Evolutionary conservation across 2,329 filamentous ascomycete genomes (phyloP).

Genomic region (Colletotrichum eremochloae): DNA sequence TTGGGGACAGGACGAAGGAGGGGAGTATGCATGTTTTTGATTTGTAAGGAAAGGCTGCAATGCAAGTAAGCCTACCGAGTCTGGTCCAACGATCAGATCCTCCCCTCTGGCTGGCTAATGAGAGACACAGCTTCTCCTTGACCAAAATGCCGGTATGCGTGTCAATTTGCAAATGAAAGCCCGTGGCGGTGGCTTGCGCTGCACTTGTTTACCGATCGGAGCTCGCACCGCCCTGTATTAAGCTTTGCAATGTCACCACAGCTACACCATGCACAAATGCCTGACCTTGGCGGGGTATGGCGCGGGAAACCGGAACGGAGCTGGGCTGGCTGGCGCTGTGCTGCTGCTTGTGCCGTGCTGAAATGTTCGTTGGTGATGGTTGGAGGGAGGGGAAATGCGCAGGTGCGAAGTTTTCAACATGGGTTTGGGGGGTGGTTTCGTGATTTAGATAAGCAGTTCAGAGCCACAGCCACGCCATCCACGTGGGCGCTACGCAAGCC

Average conservation of each 20-base stretch:
- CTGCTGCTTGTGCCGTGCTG: slow-evolving; percentile 44
- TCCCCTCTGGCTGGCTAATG: neutral
- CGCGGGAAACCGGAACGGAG: slow-evolving; percentile 16
- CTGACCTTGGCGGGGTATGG: slow-evolving; percentile 37
- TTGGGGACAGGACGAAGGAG: neutral
- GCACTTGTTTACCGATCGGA: slow-evolving; percentile 28
- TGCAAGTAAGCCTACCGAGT: slow-evolving; percentile 41
- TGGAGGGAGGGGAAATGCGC: slow-evolving; percentile 47
- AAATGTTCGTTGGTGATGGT: slow-evolving; percentile 47
- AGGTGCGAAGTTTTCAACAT: slow-evolving; percentile 46
- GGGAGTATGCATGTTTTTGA: slow-evolving; percentile 16
- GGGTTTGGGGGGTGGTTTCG: neutral
- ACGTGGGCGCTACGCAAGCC: neutral
- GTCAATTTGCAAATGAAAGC: neutral
- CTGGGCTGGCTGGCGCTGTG: slow-evolving; percentile 12
- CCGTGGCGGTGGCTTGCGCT: slow-evolving; percentile 28
- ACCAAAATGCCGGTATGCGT: slow-evolving; percentile 4
- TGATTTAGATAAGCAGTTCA: slow-evolving; percentile 11
- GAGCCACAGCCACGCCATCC: neutral
- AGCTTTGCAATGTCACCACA: slow-evolving; percentile 40
- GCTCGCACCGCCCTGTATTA: slow-evolving; percentile 25
- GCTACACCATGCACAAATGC: slow-evolving; percentile 41
- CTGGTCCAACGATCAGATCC: slow-evolving; percentile 9
- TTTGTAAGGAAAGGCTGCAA: slow-evolving; percentile 40
- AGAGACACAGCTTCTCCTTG: neutral